A percentile compares a stretch with the other conserved stretches of the same genome.
Conservation (phyloP, 257 asterid species). For the Scutellaria baicalensis region DNA sequence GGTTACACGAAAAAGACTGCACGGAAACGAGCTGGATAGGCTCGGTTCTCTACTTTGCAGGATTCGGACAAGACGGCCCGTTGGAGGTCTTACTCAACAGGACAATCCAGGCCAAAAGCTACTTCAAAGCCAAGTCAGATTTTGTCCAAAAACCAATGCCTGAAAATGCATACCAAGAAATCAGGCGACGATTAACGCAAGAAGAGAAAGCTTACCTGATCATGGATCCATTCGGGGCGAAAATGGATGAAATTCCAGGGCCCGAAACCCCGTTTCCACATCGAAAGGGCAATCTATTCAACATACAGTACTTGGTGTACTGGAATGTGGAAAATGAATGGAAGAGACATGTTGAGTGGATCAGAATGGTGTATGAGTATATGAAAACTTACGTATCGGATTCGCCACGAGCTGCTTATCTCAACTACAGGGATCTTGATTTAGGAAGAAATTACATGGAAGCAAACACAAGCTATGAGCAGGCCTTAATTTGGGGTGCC, state of each 20-base stretch:
- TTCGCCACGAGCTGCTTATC: slow-evolving; percentile 47
- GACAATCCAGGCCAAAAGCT: slow-evolving; percentile 15
- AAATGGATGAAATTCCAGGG: slow-evolving; percentile 30
- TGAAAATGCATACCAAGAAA: slow-evolving; percentile 9
- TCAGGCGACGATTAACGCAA: slow-evolving; percentile 20
- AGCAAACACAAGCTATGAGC: slow-evolving; percentile 15
- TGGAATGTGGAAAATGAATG: slow-evolving; percentile 32
- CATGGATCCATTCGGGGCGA: slow-evolving; percentile 58
- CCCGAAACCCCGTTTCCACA: slow-evolving; percentile 55
- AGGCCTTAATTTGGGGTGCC: slow-evolving; percentile 42
- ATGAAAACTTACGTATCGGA: slow-evolving; percentile 41
- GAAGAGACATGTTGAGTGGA: slow-evolving; percentile 33
- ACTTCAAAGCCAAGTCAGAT: slow-evolving; percentile 54
- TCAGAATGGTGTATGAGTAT: slow-evolving; percentile 20
- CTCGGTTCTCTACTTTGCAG: slow-evolving; percentile 21
- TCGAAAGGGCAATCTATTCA: slow-evolving; percentile 36
- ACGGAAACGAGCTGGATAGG: slow-evolving; percentile 57
- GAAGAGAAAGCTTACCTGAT: slow-evolving; percentile 28
- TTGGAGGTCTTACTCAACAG: slow-evolving; percentile 24
- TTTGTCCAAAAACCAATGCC: slow-evolving; percentile 32
- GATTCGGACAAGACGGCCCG: background rate
- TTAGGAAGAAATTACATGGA: slow-evolving; percentile 31
- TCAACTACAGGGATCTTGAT: slow-evolving; percentile 60
- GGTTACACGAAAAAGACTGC: slow-evolving; percentile 26
- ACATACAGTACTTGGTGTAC: slow-evolving; percentile 42